Base-by-base conservation (phyloP, 768 basidiomycete species). In the Hortiboletus campestris region DNA sequence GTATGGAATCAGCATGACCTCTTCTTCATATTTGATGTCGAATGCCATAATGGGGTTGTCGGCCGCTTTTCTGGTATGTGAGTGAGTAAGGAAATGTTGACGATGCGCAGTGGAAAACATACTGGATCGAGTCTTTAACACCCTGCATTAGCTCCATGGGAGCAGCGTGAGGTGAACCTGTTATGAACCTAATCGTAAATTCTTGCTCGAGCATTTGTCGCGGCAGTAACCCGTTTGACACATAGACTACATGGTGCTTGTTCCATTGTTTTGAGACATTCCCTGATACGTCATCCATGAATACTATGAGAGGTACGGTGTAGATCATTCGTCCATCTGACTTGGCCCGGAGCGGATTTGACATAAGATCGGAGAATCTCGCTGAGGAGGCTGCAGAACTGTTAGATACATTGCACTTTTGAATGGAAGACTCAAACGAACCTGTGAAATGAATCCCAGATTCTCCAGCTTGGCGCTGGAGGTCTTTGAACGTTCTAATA, bases 231-330 rank as follows among this genome's bases (percentile, higher is more conserved):
- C 49, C 71, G 53, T 76, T 74, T 0, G 65, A 72, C 49, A 74
- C 57, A 20, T 76, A 78, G 0, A 67, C 50, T 0, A 66, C 57
- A 12, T 72, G 66, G 32, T 76, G 72, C 31, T 71, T 71, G 35
- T 77, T 74, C 69, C 72, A 77, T 25, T 75, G 74, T 39, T 74
- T 76, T 4, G 62, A 72, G 2, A 59, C 51, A 34, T 76, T 75
- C 0, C 66, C 75, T 0, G 68, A 76, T 0, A 76, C 62, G 42
- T 76, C 70, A 31, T 76, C 74, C 44, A 74, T 67, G 48, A 74
- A 74, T 0, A 74, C 17, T 2, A 74, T 66, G 6, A 72, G 52
- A 0, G 69, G 69, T 0, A 66, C 58, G 0, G 52, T 58, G 5
- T 64, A 57, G 1, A 64, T 57, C 58, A 67, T 66, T 0, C 47